Base-by-base conservation (phyloP, 129 eudicot species). In the Centella asiatica region DNA sequence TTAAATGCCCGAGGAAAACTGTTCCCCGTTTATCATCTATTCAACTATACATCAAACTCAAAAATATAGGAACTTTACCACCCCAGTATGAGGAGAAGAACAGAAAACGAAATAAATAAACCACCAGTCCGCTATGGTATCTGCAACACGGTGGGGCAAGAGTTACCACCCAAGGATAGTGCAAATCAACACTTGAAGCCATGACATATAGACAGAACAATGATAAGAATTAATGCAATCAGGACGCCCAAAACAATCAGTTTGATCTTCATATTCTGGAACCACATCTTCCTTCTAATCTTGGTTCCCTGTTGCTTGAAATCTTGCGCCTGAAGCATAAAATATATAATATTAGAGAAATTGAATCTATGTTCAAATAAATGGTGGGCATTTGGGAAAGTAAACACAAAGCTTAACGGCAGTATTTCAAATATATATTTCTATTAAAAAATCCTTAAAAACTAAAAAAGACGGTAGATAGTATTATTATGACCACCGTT, bases 221-320 rank as follows among this genome's bases (percentile, higher is more conserved):
- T 55, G n/a, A 72, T 56, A 25, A 72, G 69, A 65, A 72, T 72
- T 19, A 72, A 26, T 4, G 50, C 44, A 23, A 57, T 33, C 4
- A 64, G 5, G 40, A 72, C 55, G 14, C 25, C 76, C 64, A 64
- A 15, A 46, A 55, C 76, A 48, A 72, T 64, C 48, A 72, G 36
- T 37, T 72, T 72, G 47, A 72, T 72, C 70, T 72, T 72, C 76
- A 72, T 72, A 17, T 72, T 72, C 64, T 68, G 65, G 33, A 56
- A 20, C 73, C 65, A 68, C 66, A 68, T 56, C 20, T 68, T 68
- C 46, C 73, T 57, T 23, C 37, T 68, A 32, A 68, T 44, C 57
- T 57, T 42, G 19, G 73, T 68, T 44, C 73, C 73, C 39, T 68
- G 73, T 68, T 44, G 23, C 65, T 22, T 45, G 46, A 57, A 66